A percentile compares a stretch with the other conserved stretches of the same genome.
Evolutionary conservation across 192 early-diverging fungal species (phyloP).

Genomic region (Backusella psychrophila): DNA sequence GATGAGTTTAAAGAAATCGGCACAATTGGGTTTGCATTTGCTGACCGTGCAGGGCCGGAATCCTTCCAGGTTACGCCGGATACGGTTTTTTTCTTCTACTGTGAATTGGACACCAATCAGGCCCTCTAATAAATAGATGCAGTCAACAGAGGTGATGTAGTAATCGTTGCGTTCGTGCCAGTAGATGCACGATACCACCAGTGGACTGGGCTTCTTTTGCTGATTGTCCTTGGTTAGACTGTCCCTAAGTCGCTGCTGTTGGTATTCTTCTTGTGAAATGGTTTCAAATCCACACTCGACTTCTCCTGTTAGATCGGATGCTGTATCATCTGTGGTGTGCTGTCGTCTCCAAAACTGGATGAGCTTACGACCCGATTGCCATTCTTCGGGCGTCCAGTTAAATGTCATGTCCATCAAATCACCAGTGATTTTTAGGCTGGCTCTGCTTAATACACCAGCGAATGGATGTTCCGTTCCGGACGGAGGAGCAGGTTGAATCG

Average conservation of each 20-base stretch:
- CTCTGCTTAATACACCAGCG: slow-evolving; percentile 68
- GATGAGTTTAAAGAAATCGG: slow-evolving; percentile 78
- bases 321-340: slow-evolving; percentile 52
- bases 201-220: slow-evolving; percentile 41
- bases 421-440: slow-evolving; percentile 65
- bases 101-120: slow-evolving; percentile 75
- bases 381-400: slow-evolving; percentile 68
- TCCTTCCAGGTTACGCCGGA: slow-evolving; percentile 81
- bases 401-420: slow-evolving; percentile 67
- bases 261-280: slow-evolving; percentile 47
- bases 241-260: slow-evolving; percentile 44
- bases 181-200: slow-evolving; percentile 80
- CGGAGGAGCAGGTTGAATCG: not conserved
- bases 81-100: slow-evolving; percentile 84
- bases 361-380: slow-evolving; percentile 59
- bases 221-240: slow-evolving; percentile 60
- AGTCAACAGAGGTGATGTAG: slow-evolving; percentile 79
- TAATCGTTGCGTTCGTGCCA: slow-evolving; percentile 72
- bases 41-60: slow-evolving; percentile 76
- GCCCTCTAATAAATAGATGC: slow-evolving; percentile 71
- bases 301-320: not conserved
- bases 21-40: slow-evolving; percentile 73
- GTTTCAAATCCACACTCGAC: slow-evolving; percentile 26
- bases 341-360: slow-evolving; percentile 76
- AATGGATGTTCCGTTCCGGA: slow-evolving; percentile 46